Evolutionary conservation across 768 basidiomycete genomes (phyloP), one percentile per base, ranked within the genome.

Genomic region (Nidularia pulvinata): DNA sequence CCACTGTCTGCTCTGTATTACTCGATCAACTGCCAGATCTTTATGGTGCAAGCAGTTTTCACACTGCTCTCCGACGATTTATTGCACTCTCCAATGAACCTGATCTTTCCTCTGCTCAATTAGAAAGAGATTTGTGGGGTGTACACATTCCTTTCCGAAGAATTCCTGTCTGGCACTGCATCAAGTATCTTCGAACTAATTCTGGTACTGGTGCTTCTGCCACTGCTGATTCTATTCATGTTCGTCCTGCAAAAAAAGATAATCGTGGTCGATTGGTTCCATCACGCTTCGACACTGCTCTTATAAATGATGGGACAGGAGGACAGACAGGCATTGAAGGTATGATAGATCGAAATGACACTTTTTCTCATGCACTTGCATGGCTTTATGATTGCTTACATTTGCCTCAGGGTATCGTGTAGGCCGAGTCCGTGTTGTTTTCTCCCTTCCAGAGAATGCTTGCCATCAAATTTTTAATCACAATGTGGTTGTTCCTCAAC

Each of bases 271-370:
- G 52, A 2, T 6, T 19, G 0, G 51, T 66, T 30, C 63, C 64
- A 3, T 66, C 55, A 1, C 54, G 68, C 3, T 77, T 75, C 60
- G 75, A 79, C 54, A 74, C 52, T 1, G 51, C 51, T 5, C 30
- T 60, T 3, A 35, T 60, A 5, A 51, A 55, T 10, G 33, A 57
- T 30, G 53, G 48, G n/a, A 39, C 32, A 19, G 52, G 47, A 5
- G 35, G 33, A 2, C 46, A 48, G 4, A 9, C 11, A 1, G 58
- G 58, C 9, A 44, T 56, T 11, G 7, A 56, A 48, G 58, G 58
- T 53, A n/a, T n/a, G n/a, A n/a, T n/a, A n/a, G n/a, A n/a, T n/a
- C n/a, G n/a, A n/a, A n/a, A n/a, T n/a, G n/a, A n/a, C n/a, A n/a
- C n/a, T n/a, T n/a, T n/a, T n/a, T n/a, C n/a, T n/a, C n/a, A n/a